phyloP scores from a whole-genome alignment of 768 basidiomycete species.

The Termitomyces sp. region DNA sequence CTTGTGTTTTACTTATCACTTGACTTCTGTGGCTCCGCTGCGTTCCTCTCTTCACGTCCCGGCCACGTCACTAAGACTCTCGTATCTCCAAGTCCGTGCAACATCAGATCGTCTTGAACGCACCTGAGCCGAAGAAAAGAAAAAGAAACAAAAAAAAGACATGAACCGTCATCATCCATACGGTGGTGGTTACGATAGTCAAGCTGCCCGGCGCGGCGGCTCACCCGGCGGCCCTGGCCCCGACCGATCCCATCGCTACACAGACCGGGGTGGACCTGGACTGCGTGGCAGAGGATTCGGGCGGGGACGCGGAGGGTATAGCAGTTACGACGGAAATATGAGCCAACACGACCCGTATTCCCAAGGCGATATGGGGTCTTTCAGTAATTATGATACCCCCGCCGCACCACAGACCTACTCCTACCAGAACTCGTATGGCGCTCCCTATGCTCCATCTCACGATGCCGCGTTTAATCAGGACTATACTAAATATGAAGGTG shows the following conservation, averaged over 20 bases:
- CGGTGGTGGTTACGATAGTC: slow-evolving; percentile 58
- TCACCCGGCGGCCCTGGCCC: slow-evolving; percentile 64
- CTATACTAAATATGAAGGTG: slow-evolving; percentile 76
- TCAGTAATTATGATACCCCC: slow-evolving; percentile 62
- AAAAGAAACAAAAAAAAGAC: slow-evolving; percentile 33
- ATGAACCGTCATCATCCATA: slow-evolving; percentile 95
- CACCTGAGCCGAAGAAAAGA: slow-evolving; percentile 32
- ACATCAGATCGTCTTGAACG: slow-evolving; percentile 18
- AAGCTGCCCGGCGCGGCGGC: slow-evolving; percentile 57
- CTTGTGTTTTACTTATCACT: slow-evolving; percentile 19
- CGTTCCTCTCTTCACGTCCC: not conserved
- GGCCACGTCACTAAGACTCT: slow-evolving; percentile 35
- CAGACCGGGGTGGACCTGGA: slow-evolving; percentile 54
- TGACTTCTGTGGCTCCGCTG: slow-evolving; percentile 11
- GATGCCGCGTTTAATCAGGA: slow-evolving; percentile 56
- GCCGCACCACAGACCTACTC: slow-evolving; percentile 52
- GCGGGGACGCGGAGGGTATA: slow-evolving; percentile 53
- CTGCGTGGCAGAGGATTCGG: slow-evolving; percentile 45
- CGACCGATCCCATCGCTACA: slow-evolving; percentile 65
- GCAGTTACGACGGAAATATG: slow-evolving; percentile 53
- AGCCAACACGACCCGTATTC: slow-evolving; percentile 52
- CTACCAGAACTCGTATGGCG: slow-evolving; percentile 68
- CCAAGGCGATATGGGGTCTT: slow-evolving; percentile 57
- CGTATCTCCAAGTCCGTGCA: slow-evolving; percentile 9
- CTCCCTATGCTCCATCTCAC: slow-evolving; percentile 46